Evolutionary conservation across 2,329 filamentous ascomycete genomes (phyloP).

Genomic region (Colletotrichum plurivorum): DNA sequence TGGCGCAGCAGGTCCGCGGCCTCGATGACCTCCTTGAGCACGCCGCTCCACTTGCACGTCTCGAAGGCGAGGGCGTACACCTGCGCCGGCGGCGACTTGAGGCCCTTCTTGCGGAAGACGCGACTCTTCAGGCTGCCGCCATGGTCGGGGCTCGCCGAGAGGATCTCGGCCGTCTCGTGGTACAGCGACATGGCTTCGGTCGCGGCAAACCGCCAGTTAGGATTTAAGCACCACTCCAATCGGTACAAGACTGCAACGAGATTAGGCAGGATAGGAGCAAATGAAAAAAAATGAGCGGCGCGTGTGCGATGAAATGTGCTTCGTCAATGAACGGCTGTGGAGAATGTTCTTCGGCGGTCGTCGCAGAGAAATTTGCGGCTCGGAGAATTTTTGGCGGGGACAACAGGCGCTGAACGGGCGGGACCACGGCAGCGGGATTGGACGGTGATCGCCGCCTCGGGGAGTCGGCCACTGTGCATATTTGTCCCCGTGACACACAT

Average conservation of each 20-base stretch:
- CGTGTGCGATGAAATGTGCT: not conserved
- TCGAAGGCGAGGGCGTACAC: conserved; percentile 91
- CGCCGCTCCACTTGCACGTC: conserved; percentile 88
- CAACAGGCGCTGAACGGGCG: not conserved
- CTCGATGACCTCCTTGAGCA: conserved; percentile 93
- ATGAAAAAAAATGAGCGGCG: not conserved
- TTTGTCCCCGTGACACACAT: too few relatives aligned
- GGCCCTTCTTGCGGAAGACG: conserved; percentile 80
- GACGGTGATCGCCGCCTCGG: not conserved
- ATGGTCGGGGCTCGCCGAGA: conserved; percentile 73
- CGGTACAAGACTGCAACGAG: too few relatives aligned
- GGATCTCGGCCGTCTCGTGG: conserved; percentile 85
- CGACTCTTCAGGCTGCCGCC: conserved; percentile 91
- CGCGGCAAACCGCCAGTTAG: too few relatives aligned
- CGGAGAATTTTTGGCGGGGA: conserved; percentile 31
- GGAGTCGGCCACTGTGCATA: not conserved
- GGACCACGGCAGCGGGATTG: not conserved
- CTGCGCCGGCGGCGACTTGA: conserved; percentile 85
- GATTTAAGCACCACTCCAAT: too few relatives aligned
- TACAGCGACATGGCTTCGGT: conserved; percentile 86
- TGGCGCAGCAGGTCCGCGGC: conserved; percentile 80
- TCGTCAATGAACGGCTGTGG: conserved; percentile 14
- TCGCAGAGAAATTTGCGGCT: conserved; percentile 32
- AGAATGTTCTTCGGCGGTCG: conserved; percentile 10
- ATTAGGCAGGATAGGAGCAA: not conserved